Evolutionary conservation across 495 filamentous ascomycete species (phyloP), one percentile per base, ranked within the genome.

Genomic region (Tuber calosporum): DNA sequence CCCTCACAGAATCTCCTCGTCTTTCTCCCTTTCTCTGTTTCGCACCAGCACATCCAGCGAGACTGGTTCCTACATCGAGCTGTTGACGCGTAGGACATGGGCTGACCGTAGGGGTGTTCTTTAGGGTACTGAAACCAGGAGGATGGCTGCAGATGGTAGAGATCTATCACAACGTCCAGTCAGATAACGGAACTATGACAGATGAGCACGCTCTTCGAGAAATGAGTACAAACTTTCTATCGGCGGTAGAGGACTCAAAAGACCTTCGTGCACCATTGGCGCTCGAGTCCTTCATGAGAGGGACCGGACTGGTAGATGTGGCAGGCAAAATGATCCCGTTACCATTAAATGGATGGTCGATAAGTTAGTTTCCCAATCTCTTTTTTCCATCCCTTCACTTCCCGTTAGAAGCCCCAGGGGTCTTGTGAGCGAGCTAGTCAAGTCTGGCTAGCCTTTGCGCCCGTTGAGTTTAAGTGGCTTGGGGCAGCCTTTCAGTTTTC

Each of bases 61-160:
- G 11, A 19, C 53, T 5, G 9, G 26, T 19, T 34, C 53, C 26
- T 34, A 30, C 26, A 34, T 17, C 7, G 38, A 22, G 19, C 38
- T n/a, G 36, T 26, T 68, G 67, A 40, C 62, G 40, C 71, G 26
- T 39, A 67, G 13, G 22, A n/a, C 22, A 13, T 15, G 1, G 15
- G 30, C 53, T 62, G 13, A 62, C 26, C 11, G 17, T 34, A 15
- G 6, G 26, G 11, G 53, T 15, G 26, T 62, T 62, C 30, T 19
- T 53, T 78, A 88, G 87, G 73, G 85, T 90, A 6, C 79, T 89
- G 68, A 91, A 86, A 74, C 87, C 86, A 45, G 88, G 90, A 37
- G 93, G 95, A 26, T 97, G 94, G 94, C 87, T 93, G 69, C 95
- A 99, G 81, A 90, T 97, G 87, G 87, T 91, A 38, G 95, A 99